Base-by-base conservation (phyloP, 768 basidiomycete species). In the Tulasnella sp. region DNA sequence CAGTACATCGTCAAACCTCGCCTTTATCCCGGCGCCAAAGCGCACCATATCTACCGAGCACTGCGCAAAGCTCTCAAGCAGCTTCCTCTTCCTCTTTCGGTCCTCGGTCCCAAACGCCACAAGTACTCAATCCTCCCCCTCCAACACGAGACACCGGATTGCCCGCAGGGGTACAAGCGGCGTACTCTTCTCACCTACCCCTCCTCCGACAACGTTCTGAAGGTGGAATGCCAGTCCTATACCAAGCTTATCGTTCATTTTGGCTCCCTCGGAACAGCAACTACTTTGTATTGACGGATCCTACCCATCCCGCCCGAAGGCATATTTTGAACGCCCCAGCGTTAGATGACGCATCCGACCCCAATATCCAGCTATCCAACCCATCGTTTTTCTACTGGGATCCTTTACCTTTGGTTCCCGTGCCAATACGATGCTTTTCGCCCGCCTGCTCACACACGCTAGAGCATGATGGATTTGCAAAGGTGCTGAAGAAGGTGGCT, bases 331-430 rank as follows among this genome's bases (percentile, higher is more conserved):
- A 34, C 52, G 34, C 31, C 1, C 17, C 25, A 1, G 15, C 39
- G 11, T 14, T 14, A 19, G 19, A 6, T 19, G 11, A 25, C 19
- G 8, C 34, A 31, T 69, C 37, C 36, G 17, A 15, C 19, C 17
- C 75, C 15, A n/a, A 58, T 3, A n/a, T 76, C 22, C 38, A 40
- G 38, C 5, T 76, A 12, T 31, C 38, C 11, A 76, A 76, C 37
- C 75, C 75, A 15, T 39, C 68, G 37, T 76, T 76, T 31, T 76
- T 67, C 67, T 76, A 70, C 36, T 76, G 75, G 75, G 75, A 76
- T 34, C 75, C 75, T 19, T 38, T 76, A 36, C 68, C 67, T 5
- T 17, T 76, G 38, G 22, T 70, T 22, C 75, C 67, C 0, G 25
- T 67, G 6, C 31, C 58, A 3, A 70, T 76, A 4, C 25, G 38